Evolutionary conservation across 192 early-diverging fungal species (phyloP).

Genomic region (Coemansia sp.): DNA sequence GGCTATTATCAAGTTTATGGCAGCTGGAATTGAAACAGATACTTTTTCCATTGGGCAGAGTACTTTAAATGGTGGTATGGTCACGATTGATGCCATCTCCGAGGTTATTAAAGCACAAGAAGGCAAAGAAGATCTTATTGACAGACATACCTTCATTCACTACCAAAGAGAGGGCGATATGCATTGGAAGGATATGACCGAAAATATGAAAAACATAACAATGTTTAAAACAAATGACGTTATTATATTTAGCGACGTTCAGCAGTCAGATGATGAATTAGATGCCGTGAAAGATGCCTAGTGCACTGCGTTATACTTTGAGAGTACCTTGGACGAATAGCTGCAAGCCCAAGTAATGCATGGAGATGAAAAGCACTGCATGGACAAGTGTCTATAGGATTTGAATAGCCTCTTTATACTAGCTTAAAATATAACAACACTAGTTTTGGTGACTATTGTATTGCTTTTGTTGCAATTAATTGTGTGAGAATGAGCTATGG

Average conservation of each 20-base stretch:
- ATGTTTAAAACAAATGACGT: neutral
- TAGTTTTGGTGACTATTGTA: no score
- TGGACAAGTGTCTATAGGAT: no score
- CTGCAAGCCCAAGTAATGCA: no score
- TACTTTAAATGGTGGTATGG: neutral
- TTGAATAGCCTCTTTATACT: no score
- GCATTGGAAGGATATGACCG: neutral
- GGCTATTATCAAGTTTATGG: neutral
- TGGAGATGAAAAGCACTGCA: no score
- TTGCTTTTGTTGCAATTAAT: no score
- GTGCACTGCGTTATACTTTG: no score
- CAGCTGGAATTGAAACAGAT: neutral
- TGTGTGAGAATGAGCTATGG: no score
- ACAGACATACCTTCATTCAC: neutral
- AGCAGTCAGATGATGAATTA: neutral
- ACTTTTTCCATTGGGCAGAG: neutral
- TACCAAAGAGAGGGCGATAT: neutral
- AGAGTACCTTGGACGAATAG: no score
- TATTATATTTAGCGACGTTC: neutral
- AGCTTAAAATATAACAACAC: no score
- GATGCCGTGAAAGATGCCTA: neutral
- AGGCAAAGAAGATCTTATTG: neutral
- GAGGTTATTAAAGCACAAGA: neutral
- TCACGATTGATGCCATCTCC: neutral
- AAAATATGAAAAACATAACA: neutral